These are phyloP conservation scores for Scedosporium apiospermum DNA, from an alignment of 2,329 filamentous ascomycete species.

Conservation along the genomic window DNA sequence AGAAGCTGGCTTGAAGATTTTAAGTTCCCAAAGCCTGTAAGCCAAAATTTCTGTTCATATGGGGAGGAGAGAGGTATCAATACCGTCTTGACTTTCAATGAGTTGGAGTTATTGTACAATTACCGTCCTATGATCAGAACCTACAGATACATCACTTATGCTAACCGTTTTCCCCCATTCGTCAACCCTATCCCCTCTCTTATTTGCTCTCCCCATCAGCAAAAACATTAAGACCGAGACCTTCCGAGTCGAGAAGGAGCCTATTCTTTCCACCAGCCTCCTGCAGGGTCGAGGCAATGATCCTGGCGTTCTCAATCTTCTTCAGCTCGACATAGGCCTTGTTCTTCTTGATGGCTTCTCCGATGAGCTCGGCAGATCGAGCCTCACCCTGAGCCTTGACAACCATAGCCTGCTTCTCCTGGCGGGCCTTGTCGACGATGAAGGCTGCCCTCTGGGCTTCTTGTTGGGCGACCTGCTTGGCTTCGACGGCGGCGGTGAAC, in stretches of 20 bases:
- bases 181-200: constrained; percentile 18
- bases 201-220: constrained; percentile 39
- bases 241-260: constrained; percentile 84
- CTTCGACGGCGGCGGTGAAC: constrained; percentile 64
- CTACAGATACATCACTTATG: constrained; percentile 4
- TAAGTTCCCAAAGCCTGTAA: too few relatives aligned
- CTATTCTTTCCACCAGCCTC: constrained; percentile 84
- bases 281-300: constrained; percentile 81
- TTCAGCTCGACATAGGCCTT: constrained; percentile 93
- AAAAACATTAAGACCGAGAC: constrained; percentile 82
- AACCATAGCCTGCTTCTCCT: constrained; percentile 99
- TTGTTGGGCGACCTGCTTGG: constrained; percentile 72
- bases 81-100: neutral
- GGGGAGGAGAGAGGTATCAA: neutral
- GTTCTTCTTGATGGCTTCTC: constrained; percentile 99
- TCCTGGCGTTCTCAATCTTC: constrained; percentile 92
- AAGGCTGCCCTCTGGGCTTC: constrained; percentile 96
- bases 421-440: constrained; percentile 94
- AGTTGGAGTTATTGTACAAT: constrained; percentile 7
- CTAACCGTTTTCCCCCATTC: neutral
- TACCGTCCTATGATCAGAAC: neutral
- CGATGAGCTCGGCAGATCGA: constrained; percentile 92
- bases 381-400: constrained; percentile 99
- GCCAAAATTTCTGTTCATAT: too few relatives aligned
- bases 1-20: too few relatives aligned